Percentiles rank a stretch among this genome's conserved stretches.
Conservation (phyloP, 306 rosid species). For the Vachellia collinsii region DNA sequence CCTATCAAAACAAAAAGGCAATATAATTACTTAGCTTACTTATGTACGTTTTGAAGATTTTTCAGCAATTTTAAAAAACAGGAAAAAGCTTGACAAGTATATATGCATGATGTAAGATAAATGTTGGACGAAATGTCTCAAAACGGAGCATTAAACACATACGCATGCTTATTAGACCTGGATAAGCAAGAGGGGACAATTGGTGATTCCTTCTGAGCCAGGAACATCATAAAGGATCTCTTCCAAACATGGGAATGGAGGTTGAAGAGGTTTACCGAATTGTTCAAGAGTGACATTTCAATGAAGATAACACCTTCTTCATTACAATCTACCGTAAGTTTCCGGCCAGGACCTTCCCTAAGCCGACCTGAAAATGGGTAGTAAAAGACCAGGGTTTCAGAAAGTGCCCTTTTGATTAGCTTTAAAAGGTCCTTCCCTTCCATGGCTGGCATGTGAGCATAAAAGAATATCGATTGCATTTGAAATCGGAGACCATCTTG, state of each 20-base stretch:
- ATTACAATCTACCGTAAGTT: slow-evolving; percentile 15
- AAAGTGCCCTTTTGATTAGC: background rate
- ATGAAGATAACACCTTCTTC: background rate
- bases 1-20: background rate
- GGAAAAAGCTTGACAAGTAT: background rate
- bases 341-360: slow-evolving; percentile 44
- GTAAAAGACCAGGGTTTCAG: background rate
- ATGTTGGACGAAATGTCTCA: background rate
- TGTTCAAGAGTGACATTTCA: slow-evolving; percentile 39
- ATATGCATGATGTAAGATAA: no score
- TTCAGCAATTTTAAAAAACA: no score
- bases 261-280: background rate
- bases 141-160: no score
- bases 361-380: background rate
- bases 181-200: background rate
- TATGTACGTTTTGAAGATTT: no score
- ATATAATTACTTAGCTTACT: no score
- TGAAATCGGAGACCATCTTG: background rate
- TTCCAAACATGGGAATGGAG: background rate
- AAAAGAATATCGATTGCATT: background rate
- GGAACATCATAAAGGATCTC: background rate
- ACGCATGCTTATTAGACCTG: background rate
- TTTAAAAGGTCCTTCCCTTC: background rate
- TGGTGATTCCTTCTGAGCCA: background rate
- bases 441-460: background rate